Conservation (phyloP, 257 asterid genomes). For the Salvia miltiorrhiza region DNA sequence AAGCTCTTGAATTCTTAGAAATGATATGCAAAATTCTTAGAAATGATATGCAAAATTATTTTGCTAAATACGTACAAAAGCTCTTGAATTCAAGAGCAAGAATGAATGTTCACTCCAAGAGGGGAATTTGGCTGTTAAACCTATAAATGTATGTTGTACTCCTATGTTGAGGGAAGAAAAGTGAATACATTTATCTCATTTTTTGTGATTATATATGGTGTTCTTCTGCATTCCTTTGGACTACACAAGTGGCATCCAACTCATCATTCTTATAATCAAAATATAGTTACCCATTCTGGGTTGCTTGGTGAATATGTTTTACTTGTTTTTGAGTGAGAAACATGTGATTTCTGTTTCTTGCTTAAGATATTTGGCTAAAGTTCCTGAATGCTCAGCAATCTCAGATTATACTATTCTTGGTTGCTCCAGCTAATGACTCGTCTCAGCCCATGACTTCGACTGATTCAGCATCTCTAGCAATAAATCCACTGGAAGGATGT, state of each 20-base stretch:
- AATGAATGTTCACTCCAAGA: too few relatives aligned
- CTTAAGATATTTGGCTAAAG: conserved; percentile 4
- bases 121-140: not conserved
- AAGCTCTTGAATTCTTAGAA: too few relatives aligned
- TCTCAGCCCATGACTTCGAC: conserved; percentile 54
- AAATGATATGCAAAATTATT: too few relatives aligned
- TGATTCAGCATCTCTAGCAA: conserved; percentile 56
- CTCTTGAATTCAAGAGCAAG: too few relatives aligned
- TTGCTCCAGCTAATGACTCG: conserved; percentile 39
- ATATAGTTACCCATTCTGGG: not conserved
- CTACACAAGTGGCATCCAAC: not conserved
- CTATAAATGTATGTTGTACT: not conserved
- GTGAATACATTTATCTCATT: not conserved
- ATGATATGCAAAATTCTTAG: too few relatives aligned
- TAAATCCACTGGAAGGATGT: conserved; percentile 44
- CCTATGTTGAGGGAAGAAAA: not conserved
- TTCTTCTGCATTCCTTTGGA: not conserved
- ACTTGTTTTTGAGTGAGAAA: not conserved
- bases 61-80: too few relatives aligned
- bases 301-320: conserved; percentile 5
- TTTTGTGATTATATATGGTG: not conserved
- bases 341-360: conserved; percentile 4
- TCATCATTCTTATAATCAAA: not conserved
- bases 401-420: conserved; percentile 15
- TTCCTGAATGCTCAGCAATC: not conserved